phyloP scores from a whole-genome alignment of 176 grass and related monocot genomes.

The Phyllostachys edulis region DNA sequence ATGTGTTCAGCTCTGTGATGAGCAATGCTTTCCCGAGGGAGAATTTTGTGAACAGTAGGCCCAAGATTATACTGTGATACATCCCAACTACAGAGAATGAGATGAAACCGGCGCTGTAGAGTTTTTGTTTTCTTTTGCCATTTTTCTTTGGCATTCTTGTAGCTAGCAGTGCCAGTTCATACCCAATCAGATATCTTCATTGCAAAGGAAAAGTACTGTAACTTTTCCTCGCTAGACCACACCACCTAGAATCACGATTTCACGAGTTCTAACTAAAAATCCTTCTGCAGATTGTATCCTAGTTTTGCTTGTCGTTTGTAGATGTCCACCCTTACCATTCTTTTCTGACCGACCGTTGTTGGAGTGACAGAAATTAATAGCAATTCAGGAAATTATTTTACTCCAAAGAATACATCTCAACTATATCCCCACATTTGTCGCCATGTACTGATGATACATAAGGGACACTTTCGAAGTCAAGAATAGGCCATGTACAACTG shows the following conservation, averaged over 20 bases:
- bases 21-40: neutral
- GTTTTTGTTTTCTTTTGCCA: conserved; percentile 39
- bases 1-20: conserved; percentile 70
- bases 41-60: conserved; percentile 29
- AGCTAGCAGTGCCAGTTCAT: conserved; percentile 8
- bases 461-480: neutral
- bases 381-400: conserved; percentile 34
- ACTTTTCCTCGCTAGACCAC: conserved; percentile 14
- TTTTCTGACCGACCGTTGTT: conserved; percentile 34
- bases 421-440: neutral
- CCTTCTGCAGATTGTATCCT: conserved; percentile 20
- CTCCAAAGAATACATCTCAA: neutral
- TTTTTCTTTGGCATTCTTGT: conserved; percentile 20
- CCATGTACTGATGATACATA: neutral
- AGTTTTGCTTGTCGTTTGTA: conserved; percentile 37
- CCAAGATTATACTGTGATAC: conserved; percentile 14
- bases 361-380: conserved; percentile 40
- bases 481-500: neutral
- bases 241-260: conserved; percentile 1
- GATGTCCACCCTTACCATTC: conserved; percentile 50
- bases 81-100: conserved; percentile 19
- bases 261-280: conserved; percentile 26
- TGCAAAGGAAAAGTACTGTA: conserved; percentile 35
- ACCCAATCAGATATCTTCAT: neutral
- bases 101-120: neutral